Conservation (phyloP, 1,139 yeast species). For the Candida buenavistaensis region DNA sequence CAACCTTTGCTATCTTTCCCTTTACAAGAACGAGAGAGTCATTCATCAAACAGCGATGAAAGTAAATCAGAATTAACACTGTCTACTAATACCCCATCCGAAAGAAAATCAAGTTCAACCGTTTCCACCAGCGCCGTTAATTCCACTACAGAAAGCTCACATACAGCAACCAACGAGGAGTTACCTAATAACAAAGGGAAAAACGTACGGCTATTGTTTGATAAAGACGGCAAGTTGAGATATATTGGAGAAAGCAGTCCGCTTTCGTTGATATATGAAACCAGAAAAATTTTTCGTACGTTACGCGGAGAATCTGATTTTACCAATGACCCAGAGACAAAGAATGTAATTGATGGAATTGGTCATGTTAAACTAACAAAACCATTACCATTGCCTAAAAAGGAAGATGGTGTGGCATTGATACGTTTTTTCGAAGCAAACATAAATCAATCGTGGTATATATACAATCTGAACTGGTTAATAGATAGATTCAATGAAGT, state of each 20-base stretch:
- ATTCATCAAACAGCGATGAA: not conserved
- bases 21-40: constrained; percentile 4
- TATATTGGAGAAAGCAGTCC: constrained; percentile 28
- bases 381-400: constrained; percentile 10
- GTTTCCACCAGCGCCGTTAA: not conserved
- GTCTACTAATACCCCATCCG: not conserved
- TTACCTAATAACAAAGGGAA: constrained; percentile 1
- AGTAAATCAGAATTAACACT: too few relatives aligned
- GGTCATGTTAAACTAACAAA: constrained; percentile 4
- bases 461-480: constrained; percentile 13
- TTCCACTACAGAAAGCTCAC: not conserved
- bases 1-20: constrained; percentile 14
- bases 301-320: constrained; percentile 14
- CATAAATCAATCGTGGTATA: constrained; percentile 13
- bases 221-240: constrained; percentile 18
- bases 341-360: constrained; percentile 10
- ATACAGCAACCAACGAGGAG: constrained; percentile 1
- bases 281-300: constrained; percentile 20
- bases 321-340: constrained; percentile 12
- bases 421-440: constrained; percentile 10
- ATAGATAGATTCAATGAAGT: constrained; percentile 9
- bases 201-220: constrained; percentile 9
- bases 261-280: constrained; percentile 22
- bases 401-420: constrained; percentile 7
- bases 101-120: not conserved